Conservation (phyloP, 192 early-diverging fungal genomes). For the Gryganskiella cystojenkinii region DNA sequence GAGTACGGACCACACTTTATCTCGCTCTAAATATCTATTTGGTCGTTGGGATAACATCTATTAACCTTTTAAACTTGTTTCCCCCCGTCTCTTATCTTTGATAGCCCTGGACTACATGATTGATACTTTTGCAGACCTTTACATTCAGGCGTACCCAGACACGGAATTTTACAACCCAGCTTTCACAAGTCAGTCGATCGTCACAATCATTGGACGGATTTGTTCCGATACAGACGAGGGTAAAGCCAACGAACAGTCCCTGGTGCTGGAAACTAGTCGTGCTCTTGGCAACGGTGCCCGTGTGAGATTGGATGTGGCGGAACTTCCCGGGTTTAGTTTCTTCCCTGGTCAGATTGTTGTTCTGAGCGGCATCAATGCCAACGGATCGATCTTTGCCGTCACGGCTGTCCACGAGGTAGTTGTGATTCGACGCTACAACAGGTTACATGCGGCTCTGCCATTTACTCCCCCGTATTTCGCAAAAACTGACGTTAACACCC, state of each 20-base stretch:
- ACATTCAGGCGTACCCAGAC: constrained; percentile 26
- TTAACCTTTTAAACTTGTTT: too few species aligned
- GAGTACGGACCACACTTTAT: too few species aligned
- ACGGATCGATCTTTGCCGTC: constrained; percentile 64
- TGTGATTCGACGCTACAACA: too few species aligned
- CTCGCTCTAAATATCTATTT: too few species aligned
- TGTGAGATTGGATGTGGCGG: constrained; percentile 70
- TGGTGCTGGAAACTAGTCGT: constrained; percentile 86
- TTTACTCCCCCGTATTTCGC: too few species aligned
- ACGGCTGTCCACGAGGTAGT: constrained; percentile 65
- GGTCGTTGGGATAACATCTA: too few species aligned
- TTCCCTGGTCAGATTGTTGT: constrained; percentile 94
- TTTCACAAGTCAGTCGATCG: constrained; percentile 10
- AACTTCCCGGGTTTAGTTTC: constrained; percentile 70
- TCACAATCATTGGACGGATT: constrained; percentile 75
- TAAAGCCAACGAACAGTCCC: constrained; percentile 74
- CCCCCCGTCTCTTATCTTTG: neutral
- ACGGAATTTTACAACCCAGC: constrained; percentile 27
- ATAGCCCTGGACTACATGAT: constrained; percentile 52
- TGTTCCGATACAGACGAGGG: constrained; percentile 74
- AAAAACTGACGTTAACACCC: too few species aligned
- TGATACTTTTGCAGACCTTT: constrained; percentile 31
- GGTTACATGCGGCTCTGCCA: too few species aligned
- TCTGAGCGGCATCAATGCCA: constrained; percentile 72
- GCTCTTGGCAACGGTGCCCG: constrained; percentile 77